Evolutionary conservation across 805 yeast species (phyloP), one percentile per base, ranked within the genome.

Genomic region (Maudiozyma saulgeensis): DNA sequence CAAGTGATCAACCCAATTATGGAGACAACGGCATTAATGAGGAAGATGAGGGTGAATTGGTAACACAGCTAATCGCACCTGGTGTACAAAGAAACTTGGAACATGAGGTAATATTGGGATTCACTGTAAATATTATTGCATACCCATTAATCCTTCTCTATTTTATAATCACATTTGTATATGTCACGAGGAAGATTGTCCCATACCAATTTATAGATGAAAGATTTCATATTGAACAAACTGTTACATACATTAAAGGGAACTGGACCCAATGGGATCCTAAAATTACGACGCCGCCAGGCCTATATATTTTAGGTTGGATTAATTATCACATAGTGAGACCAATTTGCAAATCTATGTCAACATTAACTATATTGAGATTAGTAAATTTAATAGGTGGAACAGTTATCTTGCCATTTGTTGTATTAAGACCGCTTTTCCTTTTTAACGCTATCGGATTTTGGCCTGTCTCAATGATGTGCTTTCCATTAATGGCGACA

Each of bases 221-320:
- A 65, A 72, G 78, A 12, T 91, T 91, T 67, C 99, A 93, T 62
- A 73, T 87, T 21, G 79, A 81, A 7, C 98, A 93, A 71, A 81
- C 95, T 6, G 73, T 78, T 50, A 73, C 70, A 44, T 89, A 84
- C 60, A 77, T 87, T 51, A 56, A 63, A 1, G 84, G 83, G 12
- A 70, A 79, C 46, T 88, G 81, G 68, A 48, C 54, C n/a, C 58
- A 69, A 1, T 89, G 96, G 96, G 88, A 93, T 64, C 75, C 81
- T 12, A 90, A 91, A 61, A 88, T 93, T 62, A 91, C 99, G 1
- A 93, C 99, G 0, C 99, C 99, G 1, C 98, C 98, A 0, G 99
- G 98, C 0, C 69, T 91, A 16, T 91, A 93, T 62, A 45, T 73
- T 2, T 53, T 80, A 12, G 77, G 77, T 1, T 68, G 64, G 55